Evolutionary conservation across 2,329 filamentous ascomycete species (phyloP), one percentile per base, ranked within the genome.

Genomic region (Penicillium sp.): DNA sequence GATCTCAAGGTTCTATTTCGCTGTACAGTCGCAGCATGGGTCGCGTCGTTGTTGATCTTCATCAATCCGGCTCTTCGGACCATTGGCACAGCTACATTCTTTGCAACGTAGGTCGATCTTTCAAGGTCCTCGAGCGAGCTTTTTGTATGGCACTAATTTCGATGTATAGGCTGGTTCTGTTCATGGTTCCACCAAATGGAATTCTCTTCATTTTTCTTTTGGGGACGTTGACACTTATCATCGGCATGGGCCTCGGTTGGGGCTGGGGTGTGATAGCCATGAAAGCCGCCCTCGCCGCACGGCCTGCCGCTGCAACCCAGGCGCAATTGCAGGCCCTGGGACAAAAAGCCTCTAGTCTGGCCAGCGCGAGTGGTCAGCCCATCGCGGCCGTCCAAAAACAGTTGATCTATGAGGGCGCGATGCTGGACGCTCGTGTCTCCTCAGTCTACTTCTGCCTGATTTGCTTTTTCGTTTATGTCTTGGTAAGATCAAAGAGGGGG

Each of bases 221-320:
- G 5, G 71, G 61, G 8, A 59, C 67, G 0, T 33, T 74, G 1
- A 71, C 75, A 0, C 60, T 77, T 4, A 58, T 77, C 3, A 9
- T 76, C 1, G 75, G 75, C 13, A 74, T 77, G 57, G 71, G 66
- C 29, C 55, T 76, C 0, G 74, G 69, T 4, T 77, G 75, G 74
- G 73, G 66, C 4, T 78, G 75, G 75, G 76, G 75, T 3, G 62
- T 75, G 2, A 60, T 77, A 39, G 63, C 68, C 0, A 77, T 76
- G 73, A 74, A 76, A 49, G 74, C 73, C 2, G 76, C 74, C 3
- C 50, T 69, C 7, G 72, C 74, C 1, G 67, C 69, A 2, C 63
- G 75, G 11, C 66, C 74, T 2, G 63, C 61, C 4, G 57, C 65
- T 0, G 68, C 72, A 6, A 72, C 69, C 0, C 63, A 69, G 41